Conservation (phyloP, 768 basidiomycete genomes). For the Hemileccinum rubropunctum region DNA sequence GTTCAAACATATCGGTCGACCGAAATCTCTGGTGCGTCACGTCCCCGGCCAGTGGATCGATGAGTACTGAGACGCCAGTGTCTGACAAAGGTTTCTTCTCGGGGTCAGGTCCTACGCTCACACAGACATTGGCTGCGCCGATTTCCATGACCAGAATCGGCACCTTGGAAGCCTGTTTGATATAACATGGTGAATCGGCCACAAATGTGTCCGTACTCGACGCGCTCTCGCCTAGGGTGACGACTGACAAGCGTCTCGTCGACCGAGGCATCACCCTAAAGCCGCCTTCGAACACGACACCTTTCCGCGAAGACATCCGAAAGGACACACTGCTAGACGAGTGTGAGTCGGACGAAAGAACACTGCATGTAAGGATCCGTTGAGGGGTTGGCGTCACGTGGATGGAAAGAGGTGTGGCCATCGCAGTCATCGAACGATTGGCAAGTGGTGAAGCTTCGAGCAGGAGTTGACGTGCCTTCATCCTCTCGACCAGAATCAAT, state of each 20-base stretch:
- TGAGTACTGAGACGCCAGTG: not conserved
- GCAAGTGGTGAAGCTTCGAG: not conserved
- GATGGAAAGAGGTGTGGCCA: not conserved
- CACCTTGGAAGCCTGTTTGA: slow-evolving; percentile 7
- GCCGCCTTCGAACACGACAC: not conserved
- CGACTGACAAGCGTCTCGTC: slow-evolving; percentile 6
- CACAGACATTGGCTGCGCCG: not conserved
- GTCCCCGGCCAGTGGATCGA: not conserved
- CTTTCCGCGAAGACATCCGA: slow-evolving; percentile 2
- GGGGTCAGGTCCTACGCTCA: not conserved
- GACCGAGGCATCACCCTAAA: slow-evolving; percentile 3
- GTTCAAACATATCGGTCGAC: slow-evolving; percentile 9
- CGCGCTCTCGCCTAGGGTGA: slow-evolving; percentile 10
- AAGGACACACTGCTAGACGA: slow-evolving; percentile 10
- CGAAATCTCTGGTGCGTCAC: not conserved
- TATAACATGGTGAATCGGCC: slow-evolving; percentile 18
- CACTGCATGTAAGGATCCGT: not conserved
- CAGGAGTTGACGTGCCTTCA: slow-evolving; percentile 14
- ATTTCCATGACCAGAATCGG: slow-evolving; percentile 4
- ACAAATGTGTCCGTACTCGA: slow-evolving; percentile 23
- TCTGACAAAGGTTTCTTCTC: not conserved
- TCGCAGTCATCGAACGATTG: not conserved
- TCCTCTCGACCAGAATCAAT: slow-evolving; percentile 23
- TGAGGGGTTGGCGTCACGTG: slow-evolving; percentile 7
- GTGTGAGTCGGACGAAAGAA: not conserved